These are phyloP conservation scores for Termitomyces sp. DNA, from an alignment of 1,284 basidiomycete genomes.

Conservation along the genomic window DNA sequence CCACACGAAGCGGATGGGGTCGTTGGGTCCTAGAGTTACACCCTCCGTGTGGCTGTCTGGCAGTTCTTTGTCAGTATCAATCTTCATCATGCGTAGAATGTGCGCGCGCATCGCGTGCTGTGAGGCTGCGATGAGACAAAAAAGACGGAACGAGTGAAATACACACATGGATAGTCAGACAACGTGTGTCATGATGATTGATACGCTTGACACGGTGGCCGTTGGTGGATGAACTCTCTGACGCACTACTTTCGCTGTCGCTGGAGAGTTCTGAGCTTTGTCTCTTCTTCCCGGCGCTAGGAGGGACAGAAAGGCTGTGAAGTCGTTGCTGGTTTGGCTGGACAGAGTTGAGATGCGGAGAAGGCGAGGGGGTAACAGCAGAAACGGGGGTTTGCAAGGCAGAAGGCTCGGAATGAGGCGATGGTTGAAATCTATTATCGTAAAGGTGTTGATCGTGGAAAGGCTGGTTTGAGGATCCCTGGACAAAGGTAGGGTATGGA, in stretches of 20 bases:
- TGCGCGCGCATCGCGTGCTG: conserved; percentile 69
- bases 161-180: conserved; percentile 60
- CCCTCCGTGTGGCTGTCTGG: conserved; percentile 59
- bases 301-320: conserved; percentile 5
- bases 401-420: conserved; percentile 11
- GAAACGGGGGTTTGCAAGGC: conserved; percentile 16
- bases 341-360: conserved; percentile 26
- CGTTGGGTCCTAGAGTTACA: conserved; percentile 31
- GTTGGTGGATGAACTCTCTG: conserved; percentile 29
- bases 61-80: conserved; percentile 49
- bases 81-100: conserved; percentile 50
- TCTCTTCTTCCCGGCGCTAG: conserved; percentile 27
- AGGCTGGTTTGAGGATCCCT: conserved; percentile 35
- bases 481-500: conserved; percentile 30
- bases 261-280: conserved; percentile 29
- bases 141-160: not conserved
- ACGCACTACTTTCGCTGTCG: conserved; percentile 33
- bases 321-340: conserved; percentile 17
- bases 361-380: conserved; percentile 30
- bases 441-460: conserved; percentile 15
- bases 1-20: conserved; percentile 71
- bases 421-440: conserved; percentile 11
- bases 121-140: conserved; percentile 9
- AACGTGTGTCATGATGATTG: conserved; percentile 57
- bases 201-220: conserved; percentile 38